phyloP scores from a whole-genome alignment of 176 grass and related monocot species.

The Rhynchospora pubera region DNA sequence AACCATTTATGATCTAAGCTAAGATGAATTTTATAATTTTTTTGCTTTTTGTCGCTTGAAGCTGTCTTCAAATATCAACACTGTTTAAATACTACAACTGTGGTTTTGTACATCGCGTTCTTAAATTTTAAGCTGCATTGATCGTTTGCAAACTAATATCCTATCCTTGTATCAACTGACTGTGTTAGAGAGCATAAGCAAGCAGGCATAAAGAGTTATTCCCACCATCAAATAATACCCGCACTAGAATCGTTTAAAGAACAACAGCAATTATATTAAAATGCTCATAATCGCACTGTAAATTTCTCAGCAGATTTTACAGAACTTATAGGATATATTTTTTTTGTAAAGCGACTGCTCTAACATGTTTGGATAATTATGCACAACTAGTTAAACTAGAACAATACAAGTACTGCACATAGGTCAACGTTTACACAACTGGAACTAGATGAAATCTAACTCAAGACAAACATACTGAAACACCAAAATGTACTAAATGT shows the following conservation, averaged over 20 bases:
- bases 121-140: too few species aligned
- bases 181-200: not conserved
- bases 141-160: too few species aligned
- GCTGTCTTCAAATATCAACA: not conserved
- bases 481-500: not conserved
- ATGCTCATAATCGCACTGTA: not conserved
- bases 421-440: not conserved
- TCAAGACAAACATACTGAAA: not conserved
- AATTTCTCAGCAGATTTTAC: not conserved
- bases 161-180: too few species aligned
- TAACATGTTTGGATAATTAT: not conserved
- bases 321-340: not conserved
- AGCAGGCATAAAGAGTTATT: not conserved
- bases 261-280: not conserved
- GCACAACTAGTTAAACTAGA: not conserved
- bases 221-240: not conserved
- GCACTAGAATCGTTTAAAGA: not conserved
- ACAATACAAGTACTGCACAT: not conserved
- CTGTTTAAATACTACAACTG: too few species aligned
- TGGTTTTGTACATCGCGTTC: too few species aligned
- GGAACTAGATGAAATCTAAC: conserved; percentile 3
- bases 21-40: not conserved
- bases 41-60: not conserved
- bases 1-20: not conserved
- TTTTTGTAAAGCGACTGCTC: not conserved